Base-by-base conservation (phyloP, 2,329 filamentous ascomycete species). In the Cylindrodendrum hubeiense region DNA sequence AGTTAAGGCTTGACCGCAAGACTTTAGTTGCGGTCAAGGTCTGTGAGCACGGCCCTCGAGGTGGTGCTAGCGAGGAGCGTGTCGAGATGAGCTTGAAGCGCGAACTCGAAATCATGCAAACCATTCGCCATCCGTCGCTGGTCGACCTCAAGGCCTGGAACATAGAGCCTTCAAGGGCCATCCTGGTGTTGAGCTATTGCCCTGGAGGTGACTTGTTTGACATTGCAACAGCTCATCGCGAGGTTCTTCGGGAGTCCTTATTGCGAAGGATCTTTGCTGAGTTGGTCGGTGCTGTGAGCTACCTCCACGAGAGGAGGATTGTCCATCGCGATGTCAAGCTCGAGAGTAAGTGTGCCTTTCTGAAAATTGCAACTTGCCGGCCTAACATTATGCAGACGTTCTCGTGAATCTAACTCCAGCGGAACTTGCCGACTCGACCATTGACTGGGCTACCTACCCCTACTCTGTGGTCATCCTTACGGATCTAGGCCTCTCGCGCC, bases 261-360 rank as follows among this genome's bases (percentile, higher is more conserved):
- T 85, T 98, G 52, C 88, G 93, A 69, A 89, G 96, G 55, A 94
- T 98, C 61, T 98, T 98, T 79, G 87, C 95, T 15, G 96, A 99
- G 79, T 80, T 98, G 68, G 90, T 98, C 24, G 90, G 89, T 66
- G 96, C 95, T 0, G 91, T 97, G 37, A 88, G 87, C 63, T 98
- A 98, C 81, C 84, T 99, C 52, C 96, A 99, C 79, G 84, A 89
- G 58, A 85, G 93, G 73, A 91, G 89, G 71, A 97, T 99, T 76
- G 95, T 98, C 58, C 96, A 99, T 78, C 90, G 96, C 65, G 96
- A 99, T 79, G 97, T 99, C 80, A 99, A 99, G 82, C 90, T 99
- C 64, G 96, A 99, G 85, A 88, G 93, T 96, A 87, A 81, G 90
- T 85, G 37, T 51, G 21, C 30, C 30, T 39, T 21, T 30, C 24